Evolutionary conservation across 768 basidiomycete genomes (phyloP), one percentile per base, ranked within the genome.

Genomic region (Rhodosporidiobolus sp.): DNA sequence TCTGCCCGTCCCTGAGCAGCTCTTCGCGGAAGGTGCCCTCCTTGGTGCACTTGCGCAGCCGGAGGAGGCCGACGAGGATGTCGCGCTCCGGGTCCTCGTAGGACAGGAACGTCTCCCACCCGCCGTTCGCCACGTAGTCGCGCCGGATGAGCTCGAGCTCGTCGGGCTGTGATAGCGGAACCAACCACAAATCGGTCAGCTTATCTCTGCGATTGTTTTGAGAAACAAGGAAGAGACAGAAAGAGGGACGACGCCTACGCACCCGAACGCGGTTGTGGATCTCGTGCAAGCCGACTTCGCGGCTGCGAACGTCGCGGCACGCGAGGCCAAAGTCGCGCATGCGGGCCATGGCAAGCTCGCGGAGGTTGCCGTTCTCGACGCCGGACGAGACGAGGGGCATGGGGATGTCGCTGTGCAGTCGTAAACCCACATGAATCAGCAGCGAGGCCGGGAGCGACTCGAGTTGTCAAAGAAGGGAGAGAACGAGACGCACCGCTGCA

Each of bases 321-420:
- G 94, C 92, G 43, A 91, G 92, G 22, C 96, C 96, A 82, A 99
- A 96, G 80, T 99, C 96, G 82, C 95, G 97, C 94, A 99, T 95
- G 48, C 96, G 88, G 76, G 93, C 94, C 45, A 98, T 84, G 53
- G 96, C 95, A 52, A 99, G 85, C 82, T 99, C 96, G 64, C 96
- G 88, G 71, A 99, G 83, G 81, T 99, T 99, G 1, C 96, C 96
- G 81, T 97, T 98, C 81, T 98, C 95, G 77, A 94, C 97, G 9
- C 96, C 95, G 74, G 93, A 96, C 11, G 92, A 90, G 12, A 99
- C 95, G 16, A 99, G 85, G 19, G 96, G 96, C 61, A 98, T 86
- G 0, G 96, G 96, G 76, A 99, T 98, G 81, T 99, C 96, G 80
- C 94, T 94, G 58, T 10, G 77, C 2, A n/a, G 43, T 24, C 0